These are phyloP conservation scores for Xylona heveae DNA, from an alignment of 495 filamentous ascomycete genomes.

Conservation along the genomic window DNA sequence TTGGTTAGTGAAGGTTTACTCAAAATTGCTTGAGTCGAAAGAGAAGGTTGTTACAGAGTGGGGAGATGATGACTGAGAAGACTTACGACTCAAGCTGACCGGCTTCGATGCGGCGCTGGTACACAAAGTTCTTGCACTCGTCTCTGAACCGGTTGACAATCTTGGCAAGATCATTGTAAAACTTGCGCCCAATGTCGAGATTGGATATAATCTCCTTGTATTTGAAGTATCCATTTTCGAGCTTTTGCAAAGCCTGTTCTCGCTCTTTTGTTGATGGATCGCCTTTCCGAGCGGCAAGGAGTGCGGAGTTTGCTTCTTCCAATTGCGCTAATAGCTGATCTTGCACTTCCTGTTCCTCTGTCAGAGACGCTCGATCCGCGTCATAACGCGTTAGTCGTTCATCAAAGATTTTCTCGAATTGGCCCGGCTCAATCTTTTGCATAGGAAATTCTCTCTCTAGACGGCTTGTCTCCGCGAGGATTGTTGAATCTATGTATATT, in stretches of 20 bases:
- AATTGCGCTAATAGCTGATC: conserved; percentile 45
- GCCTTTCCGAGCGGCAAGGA: conserved; percentile 46
- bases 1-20: neutral
- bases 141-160: conserved; percentile 65
- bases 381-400: conserved; percentile 62
- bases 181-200: conserved; percentile 73
- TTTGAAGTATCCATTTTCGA: conserved; percentile 84
- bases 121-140: conserved; percentile 55
- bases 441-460: conserved; percentile 73
- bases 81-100: conserved; percentile 50
- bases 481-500: conserved; percentile 30
- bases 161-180: conserved; percentile 86
- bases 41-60: neutral
- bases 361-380: conserved; percentile 43
- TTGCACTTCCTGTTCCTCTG: conserved; percentile 56
- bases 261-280: conserved; percentile 57
- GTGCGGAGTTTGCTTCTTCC: conserved; percentile 53
- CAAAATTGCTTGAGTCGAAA: neutral
- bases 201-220: conserved; percentile 89
- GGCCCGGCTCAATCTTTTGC: conserved; percentile 59
- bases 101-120: conserved; percentile 61
- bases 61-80: too few relatives aligned
- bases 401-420: conserved; percentile 86
- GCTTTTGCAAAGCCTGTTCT: conserved; percentile 64
- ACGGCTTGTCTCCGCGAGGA: conserved; percentile 61